Evolutionary conservation across 306 rosid genomes (phyloP), one percentile per base, ranked within the genome.

Genomic region (Acacia melanoxylon): DNA sequence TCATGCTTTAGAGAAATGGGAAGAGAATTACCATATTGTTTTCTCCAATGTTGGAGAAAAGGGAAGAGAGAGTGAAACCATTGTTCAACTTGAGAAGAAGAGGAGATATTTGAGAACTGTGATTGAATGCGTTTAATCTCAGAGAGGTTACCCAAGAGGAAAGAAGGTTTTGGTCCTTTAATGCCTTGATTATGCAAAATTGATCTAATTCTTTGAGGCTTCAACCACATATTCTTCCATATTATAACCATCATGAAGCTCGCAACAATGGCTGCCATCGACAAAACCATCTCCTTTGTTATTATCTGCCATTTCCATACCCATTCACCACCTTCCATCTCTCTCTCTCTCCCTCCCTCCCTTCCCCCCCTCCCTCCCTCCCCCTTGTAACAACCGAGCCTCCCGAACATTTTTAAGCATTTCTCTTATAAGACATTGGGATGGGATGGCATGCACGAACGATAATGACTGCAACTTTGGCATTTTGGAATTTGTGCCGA

Each of bases 51-150:
- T 24, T 85, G 85, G 10, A 85, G 77, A 41, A 74, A 66, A 4
- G 86, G 88, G 66, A 74, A 85, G 66, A 85, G 16, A 58, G 83
- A 78, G 72, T 0, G 15, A 58, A 68, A 8, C 88, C 88, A 82
- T 8, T 72, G 11, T 2, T 85, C 78, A 22, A 14, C 14, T 15
- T 17, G n/a, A 8, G 42, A 10, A 0, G 44, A 1, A n/a, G 65
- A 58, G 3, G 48, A 1, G 33, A 24, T 7, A 20, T 56, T 56
- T 1, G 51, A 13, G 40, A 0, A 7, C 3, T 46, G 81, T 40
- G 46, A 62, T 31, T 77, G 83, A 49, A 59, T 31, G 1, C 16
- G 6, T 5, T 79, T 75, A 63, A 86, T 78, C 61, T 82, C 84
- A 12, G 56, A n/a, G 46, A 70, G 16, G 41, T 69, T 85, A 1